These are phyloP conservation scores for Eimeria nieschulzi DNA, from an alignment of 169 alveolate species.

Conservation along the genomic window DNA sequence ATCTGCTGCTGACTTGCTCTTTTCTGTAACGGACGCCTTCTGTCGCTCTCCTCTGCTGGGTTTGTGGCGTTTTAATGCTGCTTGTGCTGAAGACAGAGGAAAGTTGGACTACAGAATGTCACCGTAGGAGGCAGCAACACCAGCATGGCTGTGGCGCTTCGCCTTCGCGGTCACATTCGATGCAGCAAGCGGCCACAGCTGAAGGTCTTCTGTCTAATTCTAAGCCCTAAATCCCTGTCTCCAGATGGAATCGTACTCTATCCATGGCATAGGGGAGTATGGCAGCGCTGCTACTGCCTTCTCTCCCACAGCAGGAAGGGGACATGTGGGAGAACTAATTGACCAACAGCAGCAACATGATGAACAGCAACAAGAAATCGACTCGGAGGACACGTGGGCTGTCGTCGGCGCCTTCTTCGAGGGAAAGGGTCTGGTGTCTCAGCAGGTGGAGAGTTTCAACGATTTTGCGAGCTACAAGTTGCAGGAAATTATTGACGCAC, in stretches of 20 bases:
- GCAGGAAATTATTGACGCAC: conserved; percentile 94
- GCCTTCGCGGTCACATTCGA: no score
- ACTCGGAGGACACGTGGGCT: conserved; percentile 75
- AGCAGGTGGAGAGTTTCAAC: conserved; percentile 96
- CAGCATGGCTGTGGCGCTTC: no score
- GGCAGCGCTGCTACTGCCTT: neutral
- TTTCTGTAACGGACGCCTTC: no score
- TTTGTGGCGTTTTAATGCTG: no score
- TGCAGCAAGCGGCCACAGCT: neutral
- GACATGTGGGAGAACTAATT: neutral
- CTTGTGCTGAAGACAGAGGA: no score
- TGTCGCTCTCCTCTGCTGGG: no score
- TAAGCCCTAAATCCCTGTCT: no score
- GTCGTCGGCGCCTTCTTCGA: conserved; percentile 69
- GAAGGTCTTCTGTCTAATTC: neutral
- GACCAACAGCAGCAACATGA: neutral
- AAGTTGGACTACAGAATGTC: no score
- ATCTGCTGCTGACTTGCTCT: no score
- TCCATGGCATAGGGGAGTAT: neutral
- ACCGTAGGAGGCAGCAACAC: no score
- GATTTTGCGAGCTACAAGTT: conserved; percentile 94
- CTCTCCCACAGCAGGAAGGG: neutral
- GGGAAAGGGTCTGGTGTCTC: conserved; percentile 94
- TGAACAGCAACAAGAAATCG: conserved; percentile 28
- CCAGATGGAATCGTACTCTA: conserved; percentile 1